Percentiles rank a stretch among this genome's conserved stretches.
Conservation (phyloP, 1,284 basidiomycete genomes). For the Sphaerobolus stellatus region DNA sequence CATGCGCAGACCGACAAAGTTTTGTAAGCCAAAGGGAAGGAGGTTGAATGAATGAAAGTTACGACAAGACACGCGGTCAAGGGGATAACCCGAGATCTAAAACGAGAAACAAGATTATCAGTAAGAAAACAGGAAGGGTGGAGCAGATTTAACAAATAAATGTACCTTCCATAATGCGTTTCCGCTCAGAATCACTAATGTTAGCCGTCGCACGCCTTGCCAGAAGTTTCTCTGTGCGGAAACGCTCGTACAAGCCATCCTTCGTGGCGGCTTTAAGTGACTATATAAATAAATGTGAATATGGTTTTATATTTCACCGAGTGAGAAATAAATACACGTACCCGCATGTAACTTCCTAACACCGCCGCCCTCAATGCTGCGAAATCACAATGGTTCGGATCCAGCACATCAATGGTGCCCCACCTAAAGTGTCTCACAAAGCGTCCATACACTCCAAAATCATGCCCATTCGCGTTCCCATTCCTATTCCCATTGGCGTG, state of each 20-base stretch:
- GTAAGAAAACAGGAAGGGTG: conserved; percentile 5
- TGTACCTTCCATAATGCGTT: conserved; percentile 68
- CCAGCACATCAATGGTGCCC: conserved; percentile 80
- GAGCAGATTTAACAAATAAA: conserved; percentile 11
- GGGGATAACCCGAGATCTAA: conserved; percentile 43
- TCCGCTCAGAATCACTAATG: conserved; percentile 69
- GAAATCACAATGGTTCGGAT: conserved; percentile 81
- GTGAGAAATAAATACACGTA: conserved; percentile 33
- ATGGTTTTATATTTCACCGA: conserved; percentile 8
- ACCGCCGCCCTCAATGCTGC: conserved; percentile 76
- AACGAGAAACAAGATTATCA: conserved; percentile 2
- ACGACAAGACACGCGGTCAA: not conserved
- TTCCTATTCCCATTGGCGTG: conserved; percentile 19
- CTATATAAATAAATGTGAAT: conserved; percentile 36
- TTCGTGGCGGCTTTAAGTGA: conserved; percentile 75
- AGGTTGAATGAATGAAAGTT: not conserved
- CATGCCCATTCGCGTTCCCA: conserved; percentile 1
- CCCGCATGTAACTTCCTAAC: conserved; percentile 77
- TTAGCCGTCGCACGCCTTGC: conserved; percentile 75
- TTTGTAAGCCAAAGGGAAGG: too few species aligned
- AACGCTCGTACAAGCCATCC: conserved; percentile 82
- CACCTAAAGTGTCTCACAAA: conserved; percentile 76
- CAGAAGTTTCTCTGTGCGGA: conserved; percentile 79
- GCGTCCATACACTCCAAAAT: conserved; percentile 12
- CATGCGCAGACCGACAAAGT: too few species aligned